Conservation (phyloP, 139 green algal species). For the Micromonas commoda region DNA sequence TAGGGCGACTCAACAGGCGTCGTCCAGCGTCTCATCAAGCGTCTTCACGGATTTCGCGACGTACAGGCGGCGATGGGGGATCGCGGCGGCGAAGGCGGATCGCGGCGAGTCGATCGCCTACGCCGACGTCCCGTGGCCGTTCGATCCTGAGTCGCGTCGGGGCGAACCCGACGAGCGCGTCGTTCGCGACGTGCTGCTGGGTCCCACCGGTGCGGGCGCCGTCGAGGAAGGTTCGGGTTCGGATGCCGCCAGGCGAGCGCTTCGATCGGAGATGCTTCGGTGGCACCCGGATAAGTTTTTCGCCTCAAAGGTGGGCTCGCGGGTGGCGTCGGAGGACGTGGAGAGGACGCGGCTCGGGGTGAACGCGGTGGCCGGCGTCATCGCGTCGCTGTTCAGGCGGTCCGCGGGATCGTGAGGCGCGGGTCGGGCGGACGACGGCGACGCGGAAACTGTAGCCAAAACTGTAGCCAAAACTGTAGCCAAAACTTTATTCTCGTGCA, state of each 20-base stretch:
- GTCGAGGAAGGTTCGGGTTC: neutral
- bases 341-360: neutral
- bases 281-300: conserved; percentile 24
- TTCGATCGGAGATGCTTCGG: conserved; percentile 6
- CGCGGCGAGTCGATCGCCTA: neutral
- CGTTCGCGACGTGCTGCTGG: neutral
- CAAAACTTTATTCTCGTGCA: too few species aligned
- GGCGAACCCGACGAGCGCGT: neutral
- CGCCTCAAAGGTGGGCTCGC: neutral
- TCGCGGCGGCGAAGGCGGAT: neutral
- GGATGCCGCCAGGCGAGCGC: neutral
- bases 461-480: too few species aligned
- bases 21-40: too few species aligned
- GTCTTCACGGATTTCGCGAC: too few species aligned
- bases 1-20: too few species aligned
- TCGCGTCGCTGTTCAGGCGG: neutral
- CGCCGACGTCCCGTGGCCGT: neutral
- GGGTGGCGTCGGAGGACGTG: neutral
- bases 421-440: too few species aligned
- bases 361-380: neutral
- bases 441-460: too few species aligned
- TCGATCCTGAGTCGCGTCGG: neutral
- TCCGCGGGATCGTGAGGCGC: neutral
- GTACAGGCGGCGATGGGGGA: neutral
- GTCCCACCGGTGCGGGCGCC: too few species aligned